Evolutionary conservation across 2,329 filamentous ascomycete genomes (phyloP).

Genomic region (Colletotrichum brevisporum): DNA sequence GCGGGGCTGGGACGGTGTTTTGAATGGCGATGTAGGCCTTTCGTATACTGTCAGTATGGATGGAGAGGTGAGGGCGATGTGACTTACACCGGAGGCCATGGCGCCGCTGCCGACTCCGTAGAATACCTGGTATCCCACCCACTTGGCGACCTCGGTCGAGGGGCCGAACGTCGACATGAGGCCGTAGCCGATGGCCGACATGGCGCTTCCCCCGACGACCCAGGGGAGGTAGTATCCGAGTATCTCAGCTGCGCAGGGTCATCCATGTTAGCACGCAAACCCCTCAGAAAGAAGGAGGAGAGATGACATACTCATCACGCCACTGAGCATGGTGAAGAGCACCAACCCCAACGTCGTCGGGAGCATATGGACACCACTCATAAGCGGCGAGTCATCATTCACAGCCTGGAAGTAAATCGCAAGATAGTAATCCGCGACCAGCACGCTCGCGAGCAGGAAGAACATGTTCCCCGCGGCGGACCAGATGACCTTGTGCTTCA

Average conservation of each 20-base stretch:
- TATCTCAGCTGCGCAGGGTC: constrained; percentile 17
- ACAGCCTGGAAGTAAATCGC: constrained; percentile 67
- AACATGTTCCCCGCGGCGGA: constrained; percentile 57
- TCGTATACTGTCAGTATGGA: not conserved
- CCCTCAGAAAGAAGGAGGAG: not conserved
- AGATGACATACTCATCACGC: constrained; percentile 44
- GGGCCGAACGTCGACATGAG: constrained; percentile 37
- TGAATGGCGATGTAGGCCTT: constrained; percentile 36
- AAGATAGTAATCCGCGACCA: constrained; percentile 62
- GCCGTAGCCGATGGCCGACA: constrained; percentile 39
- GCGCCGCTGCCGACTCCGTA: constrained; percentile 38
- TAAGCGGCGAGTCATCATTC: constrained; percentile 42
- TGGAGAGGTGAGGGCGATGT: constrained; percentile 42
- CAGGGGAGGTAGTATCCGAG: constrained; percentile 43
- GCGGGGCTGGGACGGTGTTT: constrained; percentile 13
- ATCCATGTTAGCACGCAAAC: not conserved
- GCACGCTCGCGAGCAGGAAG: constrained; percentile 59
- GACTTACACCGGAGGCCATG: constrained; percentile 19
- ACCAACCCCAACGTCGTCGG: constrained; percentile 44
- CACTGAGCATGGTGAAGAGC: constrained; percentile 44
- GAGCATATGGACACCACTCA: constrained; percentile 49
- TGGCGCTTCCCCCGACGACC: constrained; percentile 30
- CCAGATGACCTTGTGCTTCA: constrained; percentile 59
- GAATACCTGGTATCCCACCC: constrained; percentile 44
- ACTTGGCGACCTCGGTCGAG: constrained; percentile 25